phyloP scores from a whole-genome alignment of 2,329 filamentous ascomycete species.

The Penicillium psychrosexuale region DNA sequence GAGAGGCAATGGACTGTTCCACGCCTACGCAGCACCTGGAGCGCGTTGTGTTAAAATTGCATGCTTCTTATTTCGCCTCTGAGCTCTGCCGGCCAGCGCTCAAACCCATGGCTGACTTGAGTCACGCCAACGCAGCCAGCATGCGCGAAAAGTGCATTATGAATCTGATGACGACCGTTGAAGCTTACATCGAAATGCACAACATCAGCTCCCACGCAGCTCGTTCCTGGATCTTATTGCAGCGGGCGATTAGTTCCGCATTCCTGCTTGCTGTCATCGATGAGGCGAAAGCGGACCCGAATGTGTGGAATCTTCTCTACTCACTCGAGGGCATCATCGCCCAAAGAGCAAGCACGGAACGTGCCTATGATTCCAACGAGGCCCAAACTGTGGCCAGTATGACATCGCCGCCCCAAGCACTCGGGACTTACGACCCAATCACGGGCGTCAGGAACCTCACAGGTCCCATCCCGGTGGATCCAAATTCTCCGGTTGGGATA shows the following conservation, averaged over 20 bases:
- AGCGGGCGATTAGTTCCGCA: conserved; percentile 48
- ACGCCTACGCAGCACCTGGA: conserved; percentile 53
- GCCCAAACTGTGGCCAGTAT: conserved; percentile 14
- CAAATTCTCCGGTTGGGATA: conserved; percentile 29
- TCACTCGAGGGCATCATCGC: conserved; percentile 46
- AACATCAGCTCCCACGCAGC: conserved; percentile 42
- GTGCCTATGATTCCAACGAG: conserved; percentile 24
- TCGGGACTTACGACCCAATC: conserved; percentile 25
- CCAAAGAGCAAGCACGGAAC: conserved; percentile 40
- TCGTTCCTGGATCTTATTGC: conserved; percentile 48
- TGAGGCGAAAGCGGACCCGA: conserved; percentile 42
- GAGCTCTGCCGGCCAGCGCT: conserved; percentile 61
- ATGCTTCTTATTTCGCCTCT: conserved; percentile 61
- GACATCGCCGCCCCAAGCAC: conserved; percentile 16
- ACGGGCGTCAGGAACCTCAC: conserved; percentile 32
- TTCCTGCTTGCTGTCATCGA: conserved; percentile 48
- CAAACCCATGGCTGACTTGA: conserved; percentile 49
- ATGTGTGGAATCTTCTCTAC: conserved; percentile 40
- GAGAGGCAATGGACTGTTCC: conserved; percentile 48
- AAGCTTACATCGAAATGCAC: conserved; percentile 59
- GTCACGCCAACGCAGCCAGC: conserved; percentile 37
- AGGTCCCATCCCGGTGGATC: conserved; percentile 24
- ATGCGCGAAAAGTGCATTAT: conserved; percentile 56
- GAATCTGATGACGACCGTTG: conserved; percentile 55
- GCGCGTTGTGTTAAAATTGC: conserved; percentile 59